phyloP scores from a whole-genome alignment of 2,329 filamentous ascomycete genomes.

The Colletotrichum eremochloae region DNA sequence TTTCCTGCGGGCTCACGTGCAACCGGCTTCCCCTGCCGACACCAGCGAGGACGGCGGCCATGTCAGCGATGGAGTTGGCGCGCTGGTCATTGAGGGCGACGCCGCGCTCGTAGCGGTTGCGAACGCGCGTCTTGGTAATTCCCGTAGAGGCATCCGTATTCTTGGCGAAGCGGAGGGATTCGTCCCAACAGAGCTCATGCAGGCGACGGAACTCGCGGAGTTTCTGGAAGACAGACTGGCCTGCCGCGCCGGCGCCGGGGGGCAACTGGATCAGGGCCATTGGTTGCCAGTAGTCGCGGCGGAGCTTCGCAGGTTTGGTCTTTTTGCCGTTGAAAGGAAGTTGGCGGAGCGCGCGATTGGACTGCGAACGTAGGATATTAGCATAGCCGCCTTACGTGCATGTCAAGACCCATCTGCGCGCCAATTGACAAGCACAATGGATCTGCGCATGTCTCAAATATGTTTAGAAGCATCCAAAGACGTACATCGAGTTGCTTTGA shows the following conservation, averaged over 20 bases:
- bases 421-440: neutral
- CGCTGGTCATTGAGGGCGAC: conserved; percentile 70
- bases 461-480: conserved; percentile 1
- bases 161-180: conserved; percentile 49
- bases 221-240: conserved; percentile 72
- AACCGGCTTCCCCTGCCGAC: conserved; percentile 66
- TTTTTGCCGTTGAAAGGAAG: conserved; percentile 78
- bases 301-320: conserved; percentile 71
- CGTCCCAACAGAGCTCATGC: conserved; percentile 74
- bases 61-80: conserved; percentile 73
- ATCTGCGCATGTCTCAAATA: neutral
- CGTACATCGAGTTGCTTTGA: conserved; percentile 60
- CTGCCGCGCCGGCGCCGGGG: conserved; percentile 63
- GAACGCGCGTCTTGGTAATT: conserved; percentile 50
- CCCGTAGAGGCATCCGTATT: conserved; percentile 38
- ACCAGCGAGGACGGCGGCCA: conserved; percentile 70
- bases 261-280: conserved; percentile 72
- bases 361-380: conserved; percentile 46
- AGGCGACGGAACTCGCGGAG: conserved; percentile 74
- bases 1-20: conserved; percentile 43
- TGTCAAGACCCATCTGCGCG: neutral
- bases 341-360: conserved; percentile 65
- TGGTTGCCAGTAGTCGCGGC: conserved; percentile 76
- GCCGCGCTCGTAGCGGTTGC: conserved; percentile 61
- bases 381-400: neutral